Evolutionary conservation across 179 eudicot genomes (phyloP), one percentile per base, ranked within the genome.

Genomic region (Beta macrorhiza): DNA sequence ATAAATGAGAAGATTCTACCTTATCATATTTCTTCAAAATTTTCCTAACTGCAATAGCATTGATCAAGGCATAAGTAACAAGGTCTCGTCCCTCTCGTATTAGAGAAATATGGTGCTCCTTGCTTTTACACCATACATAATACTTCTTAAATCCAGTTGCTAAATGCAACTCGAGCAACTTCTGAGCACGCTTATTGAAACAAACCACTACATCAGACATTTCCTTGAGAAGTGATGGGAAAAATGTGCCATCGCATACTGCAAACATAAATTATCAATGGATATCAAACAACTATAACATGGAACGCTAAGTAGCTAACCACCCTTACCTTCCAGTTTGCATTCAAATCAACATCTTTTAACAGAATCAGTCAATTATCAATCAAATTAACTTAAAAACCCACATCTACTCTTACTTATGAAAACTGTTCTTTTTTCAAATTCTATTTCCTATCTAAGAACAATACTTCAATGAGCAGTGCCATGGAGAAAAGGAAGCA

Each of bases 161-260:
- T 72, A 96, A 81, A 86, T 96, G 99, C 47, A 90, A 72, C 44
- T 90, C 94, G 5, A 96, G 93, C 88, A 96, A 87, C 82, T 80
- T 91, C 79, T 89, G 95, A 7, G 96, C 99, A 16, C 94, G 90
- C 82, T 89, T 84, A 45, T 96, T 96, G 84, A 94, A 96, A 82
- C 89, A 87, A 25, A 96, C 93, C 17, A 96, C 97, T 20, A 96
- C 93, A 67, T 79, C 95, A 58, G 96, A 90, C 97, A 96, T 91
- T 74, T 92, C 98, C 88, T 92, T 88, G 52, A 92, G 91, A 71
- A 96, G 94, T 2, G 96, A 89, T 4, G 98, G 99, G 76, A 92
- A 96, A 81, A 96, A 96, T 62, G 93, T 91, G 16, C 94, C 99
- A 84, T 94, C 98, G 62, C 99, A 96, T 25, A 94, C 99, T 96